Base-by-base conservation (phyloP, 2,329 filamentous ascomycete species). In the Epichloe sp. region DNA sequence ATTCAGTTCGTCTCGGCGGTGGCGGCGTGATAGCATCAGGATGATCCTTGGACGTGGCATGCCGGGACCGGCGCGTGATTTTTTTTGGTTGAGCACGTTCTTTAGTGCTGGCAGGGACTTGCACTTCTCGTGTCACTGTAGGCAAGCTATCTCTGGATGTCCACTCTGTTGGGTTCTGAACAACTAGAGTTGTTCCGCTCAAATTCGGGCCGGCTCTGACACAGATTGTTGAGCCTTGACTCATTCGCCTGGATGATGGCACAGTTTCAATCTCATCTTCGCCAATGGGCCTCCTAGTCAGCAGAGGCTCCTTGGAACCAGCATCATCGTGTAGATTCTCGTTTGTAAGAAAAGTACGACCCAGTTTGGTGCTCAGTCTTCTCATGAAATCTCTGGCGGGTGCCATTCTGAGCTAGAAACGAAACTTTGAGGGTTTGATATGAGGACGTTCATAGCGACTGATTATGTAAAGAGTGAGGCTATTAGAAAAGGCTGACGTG, bases 391-490 rank as follows among this genome's bases (percentile, higher is more conserved):
- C 37, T 45, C 43, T 49, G 35, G 36, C 26, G 5, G 42, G 51
- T 17, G 31, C 36, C 51, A 49, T 52, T 37, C 3, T 34, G 38
- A 31, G 36, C 14, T 15, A 14, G 26, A 23, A 23, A 38, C 15
- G 17, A 21, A 37, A 4, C 17, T 14, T 10, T 19, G 40, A 41
- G 34, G 36, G 50, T 23, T 7, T 35, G 12, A 41, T 15, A 26
- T 47, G 36, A 14, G 11, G 49, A 19, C 50, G 48, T 40, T 42
- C 56, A 57, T 56, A 55, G 51, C 56, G 56, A 55, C 42, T 21
- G 17, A 15, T 17, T 15, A 15, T 35, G 11, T n/a, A 21, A 49
- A 49, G 47, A 43, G 51, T 35, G 17, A 42, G 38, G 31, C 26
- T 47, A 8, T n/a, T 44, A 4, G 10, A 36, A 21, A 38, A 38